These are phyloP conservation scores for Fusarium caatingaense DNA, from an alignment of 2,329 filamentous ascomycete genomes.

Conservation along the genomic window DNA sequence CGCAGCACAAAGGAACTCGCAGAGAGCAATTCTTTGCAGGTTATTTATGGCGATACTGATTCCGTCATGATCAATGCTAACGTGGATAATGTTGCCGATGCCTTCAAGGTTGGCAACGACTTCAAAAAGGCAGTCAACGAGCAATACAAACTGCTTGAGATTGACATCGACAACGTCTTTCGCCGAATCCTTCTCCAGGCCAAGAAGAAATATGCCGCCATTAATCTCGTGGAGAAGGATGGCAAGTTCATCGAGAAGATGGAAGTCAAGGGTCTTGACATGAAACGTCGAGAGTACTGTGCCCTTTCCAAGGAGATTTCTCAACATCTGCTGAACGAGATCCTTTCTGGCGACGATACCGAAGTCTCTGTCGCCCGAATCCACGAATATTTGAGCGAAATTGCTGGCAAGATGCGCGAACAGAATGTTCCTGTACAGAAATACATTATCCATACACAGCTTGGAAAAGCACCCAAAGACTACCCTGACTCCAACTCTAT, in stretches of 20 bases:
- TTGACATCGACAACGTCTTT: conserved; percentile 98
- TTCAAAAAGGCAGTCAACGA: conserved; percentile 97
- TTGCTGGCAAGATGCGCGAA: conserved; percentile 88
- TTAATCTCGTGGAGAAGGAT: conserved; percentile 90
- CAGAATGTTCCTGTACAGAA: conserved; percentile 80
- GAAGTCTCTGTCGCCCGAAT: conserved; percentile 90
- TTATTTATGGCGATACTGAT: conserved; percentile 99
- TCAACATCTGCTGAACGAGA: conserved; percentile 88
- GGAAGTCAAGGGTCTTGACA: conserved; percentile 97
- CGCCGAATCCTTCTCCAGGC: conserved; percentile 91
- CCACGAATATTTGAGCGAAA: conserved; percentile 90
- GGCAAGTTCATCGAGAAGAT: conserved; percentile 94
- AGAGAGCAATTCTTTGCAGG: conserved; percentile 88
- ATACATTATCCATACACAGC: conserved; percentile 98
- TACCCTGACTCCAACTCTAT: conserved; percentile 95
- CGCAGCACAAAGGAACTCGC: conserved; percentile 95
- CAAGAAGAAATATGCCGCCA: conserved; percentile 99
- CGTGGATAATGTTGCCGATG: conserved; percentile 90
- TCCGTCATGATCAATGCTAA: conserved; percentile 99
- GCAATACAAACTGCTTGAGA: conserved; percentile 90
- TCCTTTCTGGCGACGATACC: conserved; percentile 91
- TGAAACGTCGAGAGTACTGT: conserved; percentile 97
- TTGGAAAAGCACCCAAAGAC: conserved; percentile 91
- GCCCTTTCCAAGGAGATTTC: conserved; percentile 95
- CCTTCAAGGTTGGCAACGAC: conserved; percentile 89